Conservation (phyloP, 1,284 basidiomycete genomes). For the Ustilago trichophora region DNA sequence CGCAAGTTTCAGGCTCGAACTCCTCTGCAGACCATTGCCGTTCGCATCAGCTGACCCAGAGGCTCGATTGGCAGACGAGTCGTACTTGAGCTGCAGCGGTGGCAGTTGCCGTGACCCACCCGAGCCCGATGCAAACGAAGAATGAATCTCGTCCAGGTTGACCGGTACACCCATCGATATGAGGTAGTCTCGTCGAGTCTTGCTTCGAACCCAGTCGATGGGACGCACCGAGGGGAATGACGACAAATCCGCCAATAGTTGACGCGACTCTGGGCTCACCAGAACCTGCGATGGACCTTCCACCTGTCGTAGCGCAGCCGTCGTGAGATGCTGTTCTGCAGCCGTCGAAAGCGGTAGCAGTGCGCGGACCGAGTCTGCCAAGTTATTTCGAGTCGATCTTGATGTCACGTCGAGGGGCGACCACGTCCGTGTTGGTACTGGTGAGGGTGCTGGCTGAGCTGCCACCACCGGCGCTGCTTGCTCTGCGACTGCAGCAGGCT, state of each 20-base stretch:
- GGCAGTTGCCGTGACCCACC: slow-evolving; percentile 36
- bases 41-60: slow-evolving; percentile 2
- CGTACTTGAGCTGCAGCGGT: slow-evolving; percentile 54
- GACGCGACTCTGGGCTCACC: slow-evolving; percentile 35
- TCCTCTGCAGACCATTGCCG: slow-evolving; percentile 9
- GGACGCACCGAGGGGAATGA: slow-evolving; percentile 45
- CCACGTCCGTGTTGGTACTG: slow-evolving; percentile 20
- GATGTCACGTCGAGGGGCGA: slow-evolving; percentile 22
- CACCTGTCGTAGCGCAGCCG: slow-evolving; percentile 44
- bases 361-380: slow-evolving; percentile 14
- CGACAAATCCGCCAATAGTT: slow-evolving; percentile 27
- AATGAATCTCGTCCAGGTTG: slow-evolving; percentile 62
- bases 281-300: slow-evolving; percentile 54
- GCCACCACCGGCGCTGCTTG: neutral
- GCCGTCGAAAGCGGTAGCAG: slow-evolving; percentile 29
- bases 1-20: slow-evolving; percentile 23
- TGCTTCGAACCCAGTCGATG: slow-evolving; percentile 60
- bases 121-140: slow-evolving; percentile 24
- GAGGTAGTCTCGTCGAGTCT: slow-evolving; percentile 57
- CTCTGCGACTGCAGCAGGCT: neutral
- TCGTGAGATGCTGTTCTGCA: slow-evolving; percentile 27
- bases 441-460: neutral
- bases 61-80: slow-evolving; percentile 11
- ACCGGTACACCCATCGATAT: slow-evolving; percentile 64
- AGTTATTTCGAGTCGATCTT: slow-evolving; percentile 17